Conservation (phyloP, 2,329 filamentous ascomycete species). For the Neonectria faginata region DNA sequence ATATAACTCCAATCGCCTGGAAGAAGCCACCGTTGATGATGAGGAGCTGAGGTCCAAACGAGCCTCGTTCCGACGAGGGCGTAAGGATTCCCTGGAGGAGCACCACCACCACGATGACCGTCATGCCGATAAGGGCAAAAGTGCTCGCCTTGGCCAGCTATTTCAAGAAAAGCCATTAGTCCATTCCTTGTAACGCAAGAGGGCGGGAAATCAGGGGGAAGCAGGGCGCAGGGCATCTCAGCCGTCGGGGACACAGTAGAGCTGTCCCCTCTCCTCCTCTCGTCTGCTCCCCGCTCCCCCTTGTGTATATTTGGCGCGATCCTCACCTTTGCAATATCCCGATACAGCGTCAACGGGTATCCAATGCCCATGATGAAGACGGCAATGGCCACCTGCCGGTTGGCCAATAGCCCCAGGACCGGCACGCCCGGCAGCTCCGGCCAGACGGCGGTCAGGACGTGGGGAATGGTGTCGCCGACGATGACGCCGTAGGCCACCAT, state of each 20-base stretch:
- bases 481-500: slow-evolving; percentile 99
- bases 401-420: slow-evolving; percentile 83
- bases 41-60: slow-evolving; percentile 75
- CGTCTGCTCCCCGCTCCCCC: background rate
- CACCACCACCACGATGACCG: slow-evolving; percentile 88
- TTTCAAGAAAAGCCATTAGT: slow-evolving; percentile 29
- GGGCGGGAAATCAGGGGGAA: background rate
- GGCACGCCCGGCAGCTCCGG: slow-evolving; percentile 78
- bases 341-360: slow-evolving; percentile 91
- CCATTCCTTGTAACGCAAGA: slow-evolving; percentile 5
- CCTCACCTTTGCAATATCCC: slow-evolving; percentile 93
- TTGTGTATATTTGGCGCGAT: background rate
- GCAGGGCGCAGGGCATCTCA: background rate
- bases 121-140: slow-evolving; percentile 91
- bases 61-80: slow-evolving; percentile 77
- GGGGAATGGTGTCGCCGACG: slow-evolving; percentile 94
- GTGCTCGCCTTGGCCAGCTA: slow-evolving; percentile 96
- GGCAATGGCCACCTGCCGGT: slow-evolving; percentile 87
- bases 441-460: slow-evolving; percentile 86
- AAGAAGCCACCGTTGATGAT: slow-evolving; percentile 90
- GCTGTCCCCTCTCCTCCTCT: background rate
- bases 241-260: background rate
- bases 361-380: slow-evolving; percentile 87
- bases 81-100: slow-evolving; percentile 84
- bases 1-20: slow-evolving; percentile 97